These are phyloP conservation scores for Avena atlantica DNA, from an alignment of 176 grass and related monocot species.

Conservation along the genomic window DNA sequence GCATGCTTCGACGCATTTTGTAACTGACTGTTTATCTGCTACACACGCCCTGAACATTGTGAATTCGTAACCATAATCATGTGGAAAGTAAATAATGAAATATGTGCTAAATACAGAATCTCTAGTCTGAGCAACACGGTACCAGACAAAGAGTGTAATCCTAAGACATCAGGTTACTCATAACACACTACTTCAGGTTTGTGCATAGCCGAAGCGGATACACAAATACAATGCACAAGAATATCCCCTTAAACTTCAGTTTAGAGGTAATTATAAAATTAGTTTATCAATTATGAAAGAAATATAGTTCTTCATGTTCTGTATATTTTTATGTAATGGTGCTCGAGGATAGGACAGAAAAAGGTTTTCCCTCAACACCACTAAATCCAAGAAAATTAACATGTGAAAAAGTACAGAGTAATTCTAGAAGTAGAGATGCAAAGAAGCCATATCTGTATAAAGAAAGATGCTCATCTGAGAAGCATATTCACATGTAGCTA, in stretches of 20 bases:
- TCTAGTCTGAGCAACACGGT: neutral
- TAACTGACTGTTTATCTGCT: no score
- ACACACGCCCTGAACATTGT: neutral
- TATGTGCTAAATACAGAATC: no score
- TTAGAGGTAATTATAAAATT: conserved; percentile 7
- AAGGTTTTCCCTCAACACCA: neutral
- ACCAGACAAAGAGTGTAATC: neutral
- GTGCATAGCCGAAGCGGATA: neutral
- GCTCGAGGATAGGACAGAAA: neutral
- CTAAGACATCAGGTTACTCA: neutral
- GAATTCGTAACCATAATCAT: neutral
- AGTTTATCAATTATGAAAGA: conserved; percentile 17
- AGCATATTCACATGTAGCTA: no score
- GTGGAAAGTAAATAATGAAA: no score
- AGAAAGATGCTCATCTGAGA: no score
- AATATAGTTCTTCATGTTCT: neutral
- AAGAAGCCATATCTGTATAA: no score
- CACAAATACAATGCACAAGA: neutral
- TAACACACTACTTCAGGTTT: neutral
- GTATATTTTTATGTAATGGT: conserved; percentile 8
- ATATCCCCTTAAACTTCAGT: neutral
- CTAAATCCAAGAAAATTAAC: neutral
- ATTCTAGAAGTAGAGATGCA: neutral
- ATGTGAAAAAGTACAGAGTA: neutral
- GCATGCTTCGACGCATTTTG: no score